Base-by-base conservation (phyloP, 495 filamentous ascomycete species). In the Aspergillus heteromorphus region DNA sequence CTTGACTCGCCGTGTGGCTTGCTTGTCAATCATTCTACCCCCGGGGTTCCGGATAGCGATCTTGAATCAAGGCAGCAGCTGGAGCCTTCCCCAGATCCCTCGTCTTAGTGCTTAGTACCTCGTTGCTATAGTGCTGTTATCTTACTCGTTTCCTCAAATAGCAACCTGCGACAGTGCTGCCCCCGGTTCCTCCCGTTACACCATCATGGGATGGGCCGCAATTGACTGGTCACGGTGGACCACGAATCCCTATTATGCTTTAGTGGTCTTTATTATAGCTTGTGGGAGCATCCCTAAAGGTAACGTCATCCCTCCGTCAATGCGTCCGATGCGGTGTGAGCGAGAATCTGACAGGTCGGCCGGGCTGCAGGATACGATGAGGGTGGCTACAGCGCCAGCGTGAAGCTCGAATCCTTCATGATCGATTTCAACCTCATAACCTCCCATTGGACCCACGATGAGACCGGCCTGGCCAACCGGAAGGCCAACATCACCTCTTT, bases 401-500 rank as follows among this genome's bases (percentile, higher is more conserved):
- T 73, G 34, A 64, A 65, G 43, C 60, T 78, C 14, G 53, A 61
- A 14, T 73, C 73, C 0, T 78, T 78, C 57, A 56, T 45, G 45
- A 54, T 61, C 56, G 73, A 76, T 48, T 76, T 64, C 63, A 67
- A 76, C 48, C 69, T 76, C 27, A 10, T 58, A n/a, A 40, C 52
- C 18, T 64, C 67, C 7, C 48, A 75, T 19, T 75, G 71, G 72
- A 62, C 58, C 23, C 40, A 70, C 20, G 56, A 74, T 51, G 49
- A 62, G 7, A 64, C 67, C 2, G 73, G 68, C 0, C 57, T 76
- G 41, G 68, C 71, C 11, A 74, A 72, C 54, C 71, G 73, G 10
- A 67, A 48, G 29, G 74, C 73, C 25, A 77, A 77, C 38, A 76
- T 77, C 51, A 70, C 71, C 31, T 77, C 74, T 1, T 77, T 77